Evolutionary conservation across 2,329 filamentous ascomycete species (phyloP).

Genomic region (Zalaria obscura): DNA sequence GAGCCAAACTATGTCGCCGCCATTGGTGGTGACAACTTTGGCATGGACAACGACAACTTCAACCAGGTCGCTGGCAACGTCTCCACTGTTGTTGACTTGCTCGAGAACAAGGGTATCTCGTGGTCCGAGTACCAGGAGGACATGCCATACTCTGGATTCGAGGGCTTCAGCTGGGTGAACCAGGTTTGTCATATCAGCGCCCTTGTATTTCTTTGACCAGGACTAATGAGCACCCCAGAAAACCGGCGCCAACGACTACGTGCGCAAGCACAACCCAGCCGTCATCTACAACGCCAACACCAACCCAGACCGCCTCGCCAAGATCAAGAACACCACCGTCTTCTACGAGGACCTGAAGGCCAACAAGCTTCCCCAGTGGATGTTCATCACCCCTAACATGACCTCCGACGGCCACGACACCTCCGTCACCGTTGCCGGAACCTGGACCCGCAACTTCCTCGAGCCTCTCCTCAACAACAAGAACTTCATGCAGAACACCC

Average conservation of each 20-base stretch:
- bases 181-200: constrained; percentile 17
- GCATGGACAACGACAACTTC: constrained; percentile 55
- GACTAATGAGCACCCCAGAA: constrained; percentile 11
- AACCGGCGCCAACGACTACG: constrained; percentile 58
- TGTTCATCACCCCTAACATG: constrained; percentile 62
- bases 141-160: constrained; percentile 60
- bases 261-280: constrained; percentile 63
- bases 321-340: constrained; percentile 59
- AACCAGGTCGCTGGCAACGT: constrained; percentile 28
- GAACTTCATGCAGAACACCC: constrained; percentile 61
- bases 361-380: constrained; percentile 55
- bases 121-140: constrained; percentile 61
- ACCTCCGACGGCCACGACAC: constrained; percentile 65
- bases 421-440: constrained; percentile 51
- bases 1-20: constrained; percentile 64
- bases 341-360: constrained; percentile 54
- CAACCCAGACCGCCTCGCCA: constrained; percentile 43
- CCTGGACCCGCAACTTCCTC: constrained; percentile 55
- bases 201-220: too few relatives aligned
- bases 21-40: constrained; percentile 59
- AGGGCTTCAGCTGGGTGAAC: constrained; percentile 50
- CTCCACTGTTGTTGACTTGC: constrained; percentile 24
- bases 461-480: constrained; percentile 53
- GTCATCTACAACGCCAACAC: constrained; percentile 52
- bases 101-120: constrained; percentile 26